Conservation (phyloP, 2,329 filamentous ascomycete genomes). For the Trichophaea hybrida region DNA sequence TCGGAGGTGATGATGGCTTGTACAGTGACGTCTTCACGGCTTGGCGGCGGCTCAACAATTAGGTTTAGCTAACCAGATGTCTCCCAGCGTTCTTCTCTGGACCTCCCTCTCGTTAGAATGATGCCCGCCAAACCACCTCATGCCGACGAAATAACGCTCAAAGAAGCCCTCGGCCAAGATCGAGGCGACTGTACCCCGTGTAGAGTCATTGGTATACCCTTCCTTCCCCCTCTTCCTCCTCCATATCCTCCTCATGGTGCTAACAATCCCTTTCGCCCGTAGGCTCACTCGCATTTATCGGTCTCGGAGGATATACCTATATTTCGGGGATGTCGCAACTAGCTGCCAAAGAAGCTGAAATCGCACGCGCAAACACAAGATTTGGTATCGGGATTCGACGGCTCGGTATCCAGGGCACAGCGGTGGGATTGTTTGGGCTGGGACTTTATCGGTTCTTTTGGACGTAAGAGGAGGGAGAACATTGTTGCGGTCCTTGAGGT, state of each 20-base stretch:
- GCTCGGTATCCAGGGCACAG: slow-evolving; percentile 19
- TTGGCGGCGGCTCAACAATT: neutral
- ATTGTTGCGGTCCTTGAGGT: too few relatives aligned
- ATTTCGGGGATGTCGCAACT: slow-evolving; percentile 59
- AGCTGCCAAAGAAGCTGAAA: slow-evolving; percentile 38
- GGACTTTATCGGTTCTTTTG: slow-evolving; percentile 17
- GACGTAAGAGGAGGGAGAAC: neutral
- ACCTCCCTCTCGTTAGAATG: neutral
- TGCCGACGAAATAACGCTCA: neutral
- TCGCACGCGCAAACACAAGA: slow-evolving; percentile 10
- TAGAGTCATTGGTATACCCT: slow-evolving; percentile 50
- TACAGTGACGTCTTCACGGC: neutral
- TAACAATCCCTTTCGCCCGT: slow-evolving; percentile 6
- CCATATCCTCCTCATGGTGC: neutral
- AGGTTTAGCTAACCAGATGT: neutral
- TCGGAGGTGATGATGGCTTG: neutral
- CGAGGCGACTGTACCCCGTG: slow-evolving; percentile 50
- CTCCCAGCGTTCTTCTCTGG: neutral
- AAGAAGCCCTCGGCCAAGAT: neutral
- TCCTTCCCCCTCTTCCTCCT: neutral
- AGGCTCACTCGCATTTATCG: slow-evolving; percentile 64
- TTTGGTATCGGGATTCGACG: slow-evolving; percentile 19
- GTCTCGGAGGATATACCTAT: slow-evolving; percentile 64
- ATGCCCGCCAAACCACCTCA: neutral
- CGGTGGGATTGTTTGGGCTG: slow-evolving; percentile 18